Percentiles rank a stretch among this genome's conserved stretches.
Conservation (phyloP, 768 basidiomycete genomes). For the Boletus huronensis region DNA sequence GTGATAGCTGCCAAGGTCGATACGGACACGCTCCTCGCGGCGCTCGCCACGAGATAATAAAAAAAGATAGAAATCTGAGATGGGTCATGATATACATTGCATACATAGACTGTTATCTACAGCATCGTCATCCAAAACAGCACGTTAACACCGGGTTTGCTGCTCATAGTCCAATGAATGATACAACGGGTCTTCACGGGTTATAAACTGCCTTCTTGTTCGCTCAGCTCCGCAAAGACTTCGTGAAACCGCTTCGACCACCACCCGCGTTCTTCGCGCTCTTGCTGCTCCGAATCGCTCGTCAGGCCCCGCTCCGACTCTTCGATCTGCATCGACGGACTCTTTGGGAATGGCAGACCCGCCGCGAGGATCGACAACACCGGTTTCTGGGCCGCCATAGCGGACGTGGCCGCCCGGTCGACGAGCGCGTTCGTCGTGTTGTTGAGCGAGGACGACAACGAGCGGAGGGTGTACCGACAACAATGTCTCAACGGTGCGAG, state of each 20-base stretch:
- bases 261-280: slow-evolving; percentile 70
- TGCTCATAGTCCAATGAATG: neutral
- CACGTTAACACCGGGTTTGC: neutral
- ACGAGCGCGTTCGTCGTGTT: slow-evolving; percentile 25
- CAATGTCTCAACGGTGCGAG: slow-evolving; percentile 52
- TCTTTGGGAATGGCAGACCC: slow-evolving; percentile 63
- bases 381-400: slow-evolving; percentile 32
- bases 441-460: slow-evolving; percentile 36
- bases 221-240: slow-evolving; percentile 53
- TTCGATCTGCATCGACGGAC: slow-evolving; percentile 60
- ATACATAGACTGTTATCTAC: neutral
- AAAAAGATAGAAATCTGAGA: neutral
- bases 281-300: slow-evolving; percentile 36
- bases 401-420: slow-evolving; percentile 25
- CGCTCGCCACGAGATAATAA: slow-evolving; percentile 44
- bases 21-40: slow-evolving; percentile 57
- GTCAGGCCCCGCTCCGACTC: slow-evolving; percentile 30
- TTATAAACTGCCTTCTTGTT: slow-evolving; percentile 16
- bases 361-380: slow-evolving; percentile 40
- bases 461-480: slow-evolving; percentile 44
- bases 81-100: slow-evolving; percentile 1
- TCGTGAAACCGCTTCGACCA: slow-evolving; percentile 68
- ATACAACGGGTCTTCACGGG: neutral
- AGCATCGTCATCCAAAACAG: slow-evolving; percentile 1
- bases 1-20: slow-evolving; percentile 59